These are phyloP conservation scores for Saccharomycopsis sp. DNA, from an alignment of 805 yeast genomes.

Conservation along the genomic window DNA sequence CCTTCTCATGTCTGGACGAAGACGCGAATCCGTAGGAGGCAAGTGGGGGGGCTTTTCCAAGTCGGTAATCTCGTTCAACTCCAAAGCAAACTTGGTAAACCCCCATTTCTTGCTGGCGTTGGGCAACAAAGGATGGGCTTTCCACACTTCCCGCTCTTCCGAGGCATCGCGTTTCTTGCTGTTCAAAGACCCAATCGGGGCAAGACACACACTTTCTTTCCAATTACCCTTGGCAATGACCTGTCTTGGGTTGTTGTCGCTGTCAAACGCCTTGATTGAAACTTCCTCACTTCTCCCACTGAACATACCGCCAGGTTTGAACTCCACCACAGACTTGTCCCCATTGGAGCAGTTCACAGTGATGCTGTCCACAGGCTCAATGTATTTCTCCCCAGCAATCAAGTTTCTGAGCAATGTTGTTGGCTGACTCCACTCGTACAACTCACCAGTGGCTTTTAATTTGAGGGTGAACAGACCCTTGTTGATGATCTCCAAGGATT, in stretches of 20 bases:
- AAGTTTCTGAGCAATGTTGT: constrained; percentile 74
- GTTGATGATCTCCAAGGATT: constrained; percentile 73
- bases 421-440: constrained; percentile 74
- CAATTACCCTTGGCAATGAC: constrained; percentile 55
- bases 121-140: constrained; percentile 53
- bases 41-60: constrained; percentile 55
- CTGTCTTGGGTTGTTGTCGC: constrained; percentile 21
- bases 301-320: constrained; percentile 78
- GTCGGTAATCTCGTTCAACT: constrained; percentile 67
- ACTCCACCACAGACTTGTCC: constrained; percentile 57
- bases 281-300: constrained; percentile 73
- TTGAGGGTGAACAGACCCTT: constrained; percentile 58
- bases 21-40: constrained; percentile 84
- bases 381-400: constrained; percentile 89
- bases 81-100: constrained; percentile 73
- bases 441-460: constrained; percentile 53
- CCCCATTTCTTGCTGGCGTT: constrained; percentile 66
- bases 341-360: constrained; percentile 65
- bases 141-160: constrained; percentile 50
- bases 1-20: constrained; percentile 73
- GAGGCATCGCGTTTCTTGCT: constrained; percentile 22
- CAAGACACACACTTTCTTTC: constrained; percentile 58
- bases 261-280: constrained; percentile 28
- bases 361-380: constrained; percentile 72
- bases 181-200: constrained; percentile 30